Percentiles rank a stretch among this genome's conserved stretches.
These are phyloP conservation scores for Fusarium nodosum DNA, from an alignment of 2,329 filamentous ascomycete species.

Conservation along the genomic window DNA sequence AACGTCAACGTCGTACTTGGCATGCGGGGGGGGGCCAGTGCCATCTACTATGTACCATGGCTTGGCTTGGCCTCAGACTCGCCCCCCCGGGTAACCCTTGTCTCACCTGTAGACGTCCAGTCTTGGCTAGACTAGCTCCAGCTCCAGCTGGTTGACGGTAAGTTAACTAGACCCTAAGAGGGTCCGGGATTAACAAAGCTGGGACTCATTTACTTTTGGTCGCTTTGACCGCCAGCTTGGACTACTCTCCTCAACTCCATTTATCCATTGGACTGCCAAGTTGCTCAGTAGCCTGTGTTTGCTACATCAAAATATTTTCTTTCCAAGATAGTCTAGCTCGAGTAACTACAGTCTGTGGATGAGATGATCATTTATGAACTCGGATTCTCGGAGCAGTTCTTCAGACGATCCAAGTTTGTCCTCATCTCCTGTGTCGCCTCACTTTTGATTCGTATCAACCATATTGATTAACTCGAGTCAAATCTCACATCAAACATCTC, in stretches of 20 bases:
- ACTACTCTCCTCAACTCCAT: neutral
- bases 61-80: constrained; percentile 18
- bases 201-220: neutral
- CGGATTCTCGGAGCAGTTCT: neutral
- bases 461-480: constrained; percentile 2
- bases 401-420: neutral
- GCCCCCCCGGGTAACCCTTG: constrained; percentile 13
- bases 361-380: neutral
- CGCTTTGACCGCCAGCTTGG: constrained; percentile 3
- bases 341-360: neutral
- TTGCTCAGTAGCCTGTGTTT: constrained; percentile 7
- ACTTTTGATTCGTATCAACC: neutral
- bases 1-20: constrained; percentile 29
- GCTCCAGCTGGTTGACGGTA: neutral
- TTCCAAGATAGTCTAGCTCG: neutral
- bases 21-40: constrained; percentile 35
- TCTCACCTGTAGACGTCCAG: constrained; percentile 4
- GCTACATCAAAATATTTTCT: neutral
- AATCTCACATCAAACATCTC: neutral
- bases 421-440: constrained; percentile 9
- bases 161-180: constrained; percentile 12
- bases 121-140: neutral
- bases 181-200: constrained; percentile 27
- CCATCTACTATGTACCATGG: constrained; percentile 6
- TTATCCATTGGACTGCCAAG: constrained; percentile 14